These are phyloP conservation scores for Cenchrus purpureus DNA, from an alignment of 176 grass and related monocot species.

Conservation along the genomic window DNA sequence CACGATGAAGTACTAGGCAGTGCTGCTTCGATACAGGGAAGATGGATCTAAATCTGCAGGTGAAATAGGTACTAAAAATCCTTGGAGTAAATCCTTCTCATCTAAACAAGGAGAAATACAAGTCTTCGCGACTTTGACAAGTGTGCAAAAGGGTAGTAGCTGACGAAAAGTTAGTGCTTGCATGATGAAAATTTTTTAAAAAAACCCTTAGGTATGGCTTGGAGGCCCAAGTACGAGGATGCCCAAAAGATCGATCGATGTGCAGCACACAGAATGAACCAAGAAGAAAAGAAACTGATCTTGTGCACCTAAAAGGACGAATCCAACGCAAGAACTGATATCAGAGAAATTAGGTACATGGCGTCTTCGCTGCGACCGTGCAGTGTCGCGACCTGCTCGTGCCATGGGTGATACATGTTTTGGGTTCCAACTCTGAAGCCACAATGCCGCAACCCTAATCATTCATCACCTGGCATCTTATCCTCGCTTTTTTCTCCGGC, in stretches of 20 bases:
- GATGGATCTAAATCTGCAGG: no score
- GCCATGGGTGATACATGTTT: not conserved
- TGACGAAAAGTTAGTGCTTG: not conserved
- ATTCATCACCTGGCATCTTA: conserved; percentile 31
- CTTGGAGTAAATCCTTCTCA: not conserved
- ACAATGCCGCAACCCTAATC: conserved; percentile 30
- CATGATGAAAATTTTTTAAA: not conserved
- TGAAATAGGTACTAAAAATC: not conserved
- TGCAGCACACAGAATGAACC: not conserved
- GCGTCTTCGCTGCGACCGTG: not conserved
- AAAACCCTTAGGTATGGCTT: not conserved
- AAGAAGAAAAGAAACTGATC: not conserved
- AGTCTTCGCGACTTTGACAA: not conserved
- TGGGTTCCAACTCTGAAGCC: conserved; percentile 48
- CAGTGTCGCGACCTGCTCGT: conserved; percentile 1
- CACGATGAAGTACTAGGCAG: not conserved
- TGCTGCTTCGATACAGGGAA: not conserved
- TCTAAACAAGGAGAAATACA: not conserved
- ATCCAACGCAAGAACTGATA: conserved; percentile 5
- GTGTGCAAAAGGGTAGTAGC: not conserved
- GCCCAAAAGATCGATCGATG: not conserved
- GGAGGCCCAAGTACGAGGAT: conserved; percentile 12
- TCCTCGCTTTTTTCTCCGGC: conserved; percentile 13
- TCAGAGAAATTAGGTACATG: conserved; percentile 8
- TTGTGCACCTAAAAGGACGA: not conserved